Base-by-base conservation (phyloP, 2,329 filamentous ascomycete genomes). In the Ophiostoma tasmaniense region DNA sequence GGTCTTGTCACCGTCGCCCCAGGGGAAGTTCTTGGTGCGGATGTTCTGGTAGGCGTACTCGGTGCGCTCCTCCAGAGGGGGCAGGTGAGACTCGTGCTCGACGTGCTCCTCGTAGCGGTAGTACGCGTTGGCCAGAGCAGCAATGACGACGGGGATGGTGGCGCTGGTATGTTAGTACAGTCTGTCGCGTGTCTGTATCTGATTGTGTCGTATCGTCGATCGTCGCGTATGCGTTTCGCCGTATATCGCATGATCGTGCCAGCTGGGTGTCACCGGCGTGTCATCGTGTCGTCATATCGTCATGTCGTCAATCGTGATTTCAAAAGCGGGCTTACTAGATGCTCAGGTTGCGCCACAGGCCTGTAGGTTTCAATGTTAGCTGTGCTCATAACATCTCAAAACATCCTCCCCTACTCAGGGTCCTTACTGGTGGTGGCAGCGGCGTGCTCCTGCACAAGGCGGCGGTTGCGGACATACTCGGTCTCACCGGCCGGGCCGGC, bases 11-110 rank as follows among this genome's bases (percentile, higher is more conserved):
- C 95, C 95, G 78, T 98, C 85, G 74, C 94, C 93, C 91, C 91
- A 99, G 77, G 87, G 89, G 85, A 82, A 99, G 87, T 97, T 97
- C 89, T 95, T 97, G 80, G 87, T 87, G 79, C 95, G 91, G 80
- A 99, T 91, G 86, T 99, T 99, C 87, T 96, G 92, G 88, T 96
- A 99, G 71, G 93, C 83, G 82, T 98, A 99, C 84, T 98, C 92
- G 76, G 86, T 82, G 78, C 91, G 90, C 83, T 99, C 95, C 84
- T 96, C 92, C 75, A 94, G 84, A 74, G 95, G 91, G 71, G 90
- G 87, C 80, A 91, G 82, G 83, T 98, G 94, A 67, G 80, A 82
- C 87, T 90, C 92, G 86, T 99, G 95, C 82, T 96, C 91, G 94
- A 94, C 98, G 82, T 99, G 95, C 83, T 96, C 92, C 76, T 87